Conservation (phyloP, 441 rosid genomes). For the Eutrema salsugineum region DNA sequence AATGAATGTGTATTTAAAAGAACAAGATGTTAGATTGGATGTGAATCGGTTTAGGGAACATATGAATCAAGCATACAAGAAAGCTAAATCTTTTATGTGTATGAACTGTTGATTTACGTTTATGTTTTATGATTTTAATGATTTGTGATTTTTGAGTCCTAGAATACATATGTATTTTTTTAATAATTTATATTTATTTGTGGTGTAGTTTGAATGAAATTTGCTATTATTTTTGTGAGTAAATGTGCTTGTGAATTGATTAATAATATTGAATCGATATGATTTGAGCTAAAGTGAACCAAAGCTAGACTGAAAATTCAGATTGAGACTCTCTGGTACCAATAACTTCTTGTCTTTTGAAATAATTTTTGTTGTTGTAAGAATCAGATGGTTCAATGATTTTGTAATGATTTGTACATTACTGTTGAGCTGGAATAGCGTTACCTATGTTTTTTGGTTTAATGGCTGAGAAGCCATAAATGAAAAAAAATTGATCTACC, state of each 20-base stretch:
- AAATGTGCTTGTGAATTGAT: not conserved
- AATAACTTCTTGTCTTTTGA: not conserved
- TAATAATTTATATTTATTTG: not conserved
- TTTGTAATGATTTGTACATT: not conserved
- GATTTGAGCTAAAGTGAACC: not conserved
- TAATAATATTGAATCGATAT: not conserved
- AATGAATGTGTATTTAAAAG: conserved; percentile 57
- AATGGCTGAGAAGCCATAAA: no score
- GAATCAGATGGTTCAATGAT: not conserved
- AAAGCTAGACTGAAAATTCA: not conserved
- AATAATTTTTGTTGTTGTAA: not conserved
- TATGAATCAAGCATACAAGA: conserved; percentile 32
- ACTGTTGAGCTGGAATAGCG: not conserved
- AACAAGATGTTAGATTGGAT: conserved; percentile 51
- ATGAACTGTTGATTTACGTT: conserved; percentile 18
- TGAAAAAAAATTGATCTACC: no score
- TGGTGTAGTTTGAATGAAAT: not conserved
- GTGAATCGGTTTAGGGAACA: conserved; percentile 35
- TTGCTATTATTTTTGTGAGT: not conserved
- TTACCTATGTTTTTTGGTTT: not conserved
- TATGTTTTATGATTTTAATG: not conserved
- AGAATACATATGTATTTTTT: not conserved
- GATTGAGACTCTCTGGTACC: not conserved
- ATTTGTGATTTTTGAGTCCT: not conserved
- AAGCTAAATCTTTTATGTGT: conserved; percentile 43